Evolutionary conservation across 495 filamentous ascomycete species (phyloP).

Genomic region (Viridothelium virens): DNA sequence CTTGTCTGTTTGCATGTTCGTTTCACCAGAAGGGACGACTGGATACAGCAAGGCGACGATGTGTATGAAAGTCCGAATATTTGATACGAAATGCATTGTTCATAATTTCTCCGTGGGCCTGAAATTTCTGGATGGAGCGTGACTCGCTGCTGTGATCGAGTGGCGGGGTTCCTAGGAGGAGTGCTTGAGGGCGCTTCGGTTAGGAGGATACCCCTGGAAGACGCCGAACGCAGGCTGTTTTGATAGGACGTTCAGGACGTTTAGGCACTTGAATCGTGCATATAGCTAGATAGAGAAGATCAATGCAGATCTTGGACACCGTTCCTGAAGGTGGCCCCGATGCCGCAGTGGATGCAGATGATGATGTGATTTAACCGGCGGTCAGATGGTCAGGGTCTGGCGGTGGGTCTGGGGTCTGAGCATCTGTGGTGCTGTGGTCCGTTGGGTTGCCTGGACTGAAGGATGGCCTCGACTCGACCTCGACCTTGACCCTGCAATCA

Average conservation of each 20-base stretch:
- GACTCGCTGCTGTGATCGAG: not conserved
- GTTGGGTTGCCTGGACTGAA: too few species aligned
- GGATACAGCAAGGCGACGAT: not conserved
- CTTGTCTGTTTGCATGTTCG: not conserved
- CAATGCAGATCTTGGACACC: not conserved
- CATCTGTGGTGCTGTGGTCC: too few species aligned
- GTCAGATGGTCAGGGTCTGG: too few species aligned
- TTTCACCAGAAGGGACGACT: not conserved
- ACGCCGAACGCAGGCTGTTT: not conserved
- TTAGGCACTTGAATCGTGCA: not conserved
- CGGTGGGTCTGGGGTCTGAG: too few species aligned
- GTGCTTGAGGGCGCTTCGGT: not conserved
- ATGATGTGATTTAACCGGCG: too few species aligned
- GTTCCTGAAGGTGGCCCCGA: not conserved
- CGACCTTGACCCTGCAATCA: not conserved
- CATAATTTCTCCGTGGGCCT: slow-evolving; percentile 3
- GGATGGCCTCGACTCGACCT: not conserved
- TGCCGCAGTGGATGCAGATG: too few species aligned
- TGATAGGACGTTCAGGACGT: not conserved
- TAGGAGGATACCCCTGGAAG: not conserved
- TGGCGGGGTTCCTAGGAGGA: not conserved
- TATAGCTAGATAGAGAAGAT: not conserved
- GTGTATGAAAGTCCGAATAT: not conserved
- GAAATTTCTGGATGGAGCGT: not conserved
- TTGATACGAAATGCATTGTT: slow-evolving; percentile 2